Percentiles rank a stretch among this genome's conserved stretches.
phyloP scores from a whole-genome alignment of 2,329 filamentous ascomycete species.

The Teratosphaeria gauchensis region DNA sequence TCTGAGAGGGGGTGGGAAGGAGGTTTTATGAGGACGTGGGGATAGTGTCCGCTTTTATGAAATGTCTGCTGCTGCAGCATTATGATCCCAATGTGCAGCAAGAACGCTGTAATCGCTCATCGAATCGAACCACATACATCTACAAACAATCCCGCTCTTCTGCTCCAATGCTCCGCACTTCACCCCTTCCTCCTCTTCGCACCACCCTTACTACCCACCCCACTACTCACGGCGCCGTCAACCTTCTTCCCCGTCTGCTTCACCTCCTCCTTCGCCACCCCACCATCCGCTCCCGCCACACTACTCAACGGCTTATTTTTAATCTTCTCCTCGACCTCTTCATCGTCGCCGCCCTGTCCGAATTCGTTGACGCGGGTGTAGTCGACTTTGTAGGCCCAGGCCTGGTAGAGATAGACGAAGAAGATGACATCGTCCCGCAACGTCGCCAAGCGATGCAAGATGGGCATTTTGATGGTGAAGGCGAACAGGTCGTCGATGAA shows the following conservation, averaged over 20 bases:
- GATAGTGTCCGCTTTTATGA: too few relatives aligned
- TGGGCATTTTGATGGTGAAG: slow-evolving; percentile 98
- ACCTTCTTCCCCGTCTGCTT: neutral
- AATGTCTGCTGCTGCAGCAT: too few relatives aligned
- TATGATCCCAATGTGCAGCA: too few relatives aligned
- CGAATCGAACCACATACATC: too few relatives aligned
- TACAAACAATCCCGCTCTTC: neutral
- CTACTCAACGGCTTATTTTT: slow-evolving; percentile 31
- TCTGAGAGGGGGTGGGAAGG: too few relatives aligned
- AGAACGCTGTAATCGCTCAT: too few relatives aligned
- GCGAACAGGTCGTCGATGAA: slow-evolving; percentile 99
- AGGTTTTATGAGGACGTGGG: too few relatives aligned
- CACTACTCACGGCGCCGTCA: slow-evolving; percentile 1
- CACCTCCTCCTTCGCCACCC: slow-evolving; percentile 1
- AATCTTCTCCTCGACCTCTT: slow-evolving; percentile 49
- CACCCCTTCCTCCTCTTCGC: slow-evolving; percentile 6
- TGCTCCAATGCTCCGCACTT: neutral
- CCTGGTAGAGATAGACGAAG: slow-evolving; percentile 94
- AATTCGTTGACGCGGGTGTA: slow-evolving; percentile 94
- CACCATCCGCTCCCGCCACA: slow-evolving; percentile 20
- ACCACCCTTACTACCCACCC: slow-evolving; percentile 4
- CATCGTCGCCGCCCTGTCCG: slow-evolving; percentile 93
- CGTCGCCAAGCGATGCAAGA: slow-evolving; percentile 83
- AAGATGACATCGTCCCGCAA: slow-evolving; percentile 95
- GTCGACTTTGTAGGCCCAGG: slow-evolving; percentile 85